These are phyloP conservation scores for Articulospora tetracladia DNA, from an alignment of 495 filamentous ascomycete genomes.

Conservation along the genomic window DNA sequence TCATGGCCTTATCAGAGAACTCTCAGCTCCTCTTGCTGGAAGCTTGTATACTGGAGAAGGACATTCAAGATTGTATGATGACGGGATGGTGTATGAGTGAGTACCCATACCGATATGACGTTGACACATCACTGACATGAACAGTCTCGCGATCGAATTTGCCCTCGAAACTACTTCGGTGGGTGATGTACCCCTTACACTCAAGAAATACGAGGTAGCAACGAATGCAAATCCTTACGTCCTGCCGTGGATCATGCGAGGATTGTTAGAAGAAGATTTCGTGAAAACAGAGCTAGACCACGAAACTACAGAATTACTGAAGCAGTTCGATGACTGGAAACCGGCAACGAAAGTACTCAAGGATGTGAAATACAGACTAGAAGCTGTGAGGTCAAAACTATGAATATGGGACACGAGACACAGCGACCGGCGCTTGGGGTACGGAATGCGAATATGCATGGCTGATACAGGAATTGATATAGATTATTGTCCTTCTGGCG, in stretches of 20 bases:
- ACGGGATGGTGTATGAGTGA: conserved; percentile 81
- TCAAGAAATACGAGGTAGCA: conserved; percentile 44
- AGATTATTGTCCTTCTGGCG: conserved; percentile 6
- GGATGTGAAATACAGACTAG: conserved; percentile 93
- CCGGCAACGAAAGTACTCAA: conserved; percentile 84
- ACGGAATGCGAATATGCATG: not conserved
- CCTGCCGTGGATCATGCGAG: conserved; percentile 90
- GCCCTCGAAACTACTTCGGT: conserved; percentile 78
- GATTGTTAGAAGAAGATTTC: conserved; percentile 86
- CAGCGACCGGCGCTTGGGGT: not conserved
- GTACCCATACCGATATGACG: conserved; percentile 21
- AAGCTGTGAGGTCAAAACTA: conserved; percentile 84
- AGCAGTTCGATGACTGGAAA: conserved; percentile 92
- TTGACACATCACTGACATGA: conserved; percentile 1
- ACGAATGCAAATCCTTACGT: conserved; percentile 71
- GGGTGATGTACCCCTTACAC: conserved; percentile 45
- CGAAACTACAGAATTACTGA: conserved; percentile 76
- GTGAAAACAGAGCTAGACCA: conserved; percentile 73
- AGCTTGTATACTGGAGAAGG: conserved; percentile 90
- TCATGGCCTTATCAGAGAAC: conserved; percentile 88
- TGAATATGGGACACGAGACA: conserved; percentile 30
- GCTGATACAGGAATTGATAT: not conserved
- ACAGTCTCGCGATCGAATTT: conserved; percentile 75
- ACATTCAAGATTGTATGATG: conserved; percentile 90
- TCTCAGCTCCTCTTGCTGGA: conserved; percentile 83